Conservation (phyloP, 1,139 yeast species). For the Candida neerlandica region DNA sequence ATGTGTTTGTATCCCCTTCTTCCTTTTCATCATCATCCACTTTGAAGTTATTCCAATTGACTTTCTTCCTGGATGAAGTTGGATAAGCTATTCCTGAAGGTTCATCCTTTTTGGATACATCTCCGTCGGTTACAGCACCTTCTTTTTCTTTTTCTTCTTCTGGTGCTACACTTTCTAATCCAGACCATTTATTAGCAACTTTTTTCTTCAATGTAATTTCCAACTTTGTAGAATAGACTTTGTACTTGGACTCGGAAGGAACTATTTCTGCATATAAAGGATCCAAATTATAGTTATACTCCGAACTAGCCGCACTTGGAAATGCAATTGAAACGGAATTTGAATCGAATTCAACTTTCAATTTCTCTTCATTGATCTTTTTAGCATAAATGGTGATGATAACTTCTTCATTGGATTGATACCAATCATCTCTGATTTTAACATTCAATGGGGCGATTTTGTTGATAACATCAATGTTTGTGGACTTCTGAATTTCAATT, state of each 20-base stretch:
- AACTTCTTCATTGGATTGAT: constrained; percentile 60
- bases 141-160: constrained; percentile 11
- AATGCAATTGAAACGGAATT: constrained; percentile 41
- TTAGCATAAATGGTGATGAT: constrained; percentile 76
- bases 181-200: constrained; percentile 43
- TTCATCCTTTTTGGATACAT: constrained; percentile 11
- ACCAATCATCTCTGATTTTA: constrained; percentile 76
- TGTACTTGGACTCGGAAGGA: constrained; percentile 45
- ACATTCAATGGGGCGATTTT: constrained; percentile 44
- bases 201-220: constrained; percentile 59
- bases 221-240: constrained; percentile 70
- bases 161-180: constrained; percentile 34
- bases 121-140: constrained; percentile 8
- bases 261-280: constrained; percentile 56
- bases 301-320: constrained; percentile 49
- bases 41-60: constrained; percentile 75
- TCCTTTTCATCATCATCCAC: constrained; percentile 50
- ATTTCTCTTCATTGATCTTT: constrained; percentile 51
- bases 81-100: constrained; percentile 46
- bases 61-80: constrained; percentile 57
- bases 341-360: constrained; percentile 37
- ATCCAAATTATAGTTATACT: constrained; percentile 51
- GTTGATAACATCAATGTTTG: constrained; percentile 37
- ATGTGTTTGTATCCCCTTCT: constrained; percentile 58
- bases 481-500: constrained; percentile 18